Conservation (phyloP, 768 basidiomycete species). For the Leccinum subgranulosum region DNA sequence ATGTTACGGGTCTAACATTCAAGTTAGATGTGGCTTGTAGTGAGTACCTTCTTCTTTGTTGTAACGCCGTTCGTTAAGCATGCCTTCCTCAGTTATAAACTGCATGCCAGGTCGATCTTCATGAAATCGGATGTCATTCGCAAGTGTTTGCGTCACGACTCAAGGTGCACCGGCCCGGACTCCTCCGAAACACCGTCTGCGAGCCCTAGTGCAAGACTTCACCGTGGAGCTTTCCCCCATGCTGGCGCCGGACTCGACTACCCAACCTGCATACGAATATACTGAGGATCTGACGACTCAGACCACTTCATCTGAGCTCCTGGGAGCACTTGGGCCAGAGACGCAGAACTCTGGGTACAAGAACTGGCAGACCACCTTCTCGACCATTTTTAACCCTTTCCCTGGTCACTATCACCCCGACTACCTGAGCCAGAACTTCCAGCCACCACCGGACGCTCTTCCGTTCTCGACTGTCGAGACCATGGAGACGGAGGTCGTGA, state of each 20-base stretch:
- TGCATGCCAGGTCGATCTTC: conserved; percentile 43
- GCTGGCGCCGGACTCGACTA: too few species aligned
- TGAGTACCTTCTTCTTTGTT: too few species aligned
- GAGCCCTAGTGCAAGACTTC: conserved; percentile 40
- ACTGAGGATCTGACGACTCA: conserved; percentile 41
- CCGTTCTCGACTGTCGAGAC: conserved; percentile 51
- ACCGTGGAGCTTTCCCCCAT: conserved; percentile 26
- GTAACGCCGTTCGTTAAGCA: conserved; percentile 7
- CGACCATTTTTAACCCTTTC: too few species aligned
- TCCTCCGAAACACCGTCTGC: conserved; percentile 57
- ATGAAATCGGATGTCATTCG: conserved; percentile 92
- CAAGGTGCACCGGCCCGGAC: conserved; percentile 52
- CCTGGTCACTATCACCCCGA: too few species aligned
- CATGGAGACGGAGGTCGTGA: conserved; percentile 40
- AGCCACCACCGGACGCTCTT: conserved; percentile 42
- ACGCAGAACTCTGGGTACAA: conserved; percentile 24
- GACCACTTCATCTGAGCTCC: conserved; percentile 48
- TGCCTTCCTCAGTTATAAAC: conserved; percentile 53
- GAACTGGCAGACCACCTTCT: too few species aligned
- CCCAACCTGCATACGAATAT: conserved; percentile 31
- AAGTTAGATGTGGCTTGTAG: too few species aligned
- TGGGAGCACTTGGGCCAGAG: conserved; percentile 42
- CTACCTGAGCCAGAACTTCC: too few species aligned
- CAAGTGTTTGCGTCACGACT: conserved; percentile 81
- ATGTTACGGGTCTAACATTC: conserved; percentile 4